Evolutionary conservation across 75 land plant genomes (phyloP).

Genomic region (Pinus tabuliformis): DNA sequence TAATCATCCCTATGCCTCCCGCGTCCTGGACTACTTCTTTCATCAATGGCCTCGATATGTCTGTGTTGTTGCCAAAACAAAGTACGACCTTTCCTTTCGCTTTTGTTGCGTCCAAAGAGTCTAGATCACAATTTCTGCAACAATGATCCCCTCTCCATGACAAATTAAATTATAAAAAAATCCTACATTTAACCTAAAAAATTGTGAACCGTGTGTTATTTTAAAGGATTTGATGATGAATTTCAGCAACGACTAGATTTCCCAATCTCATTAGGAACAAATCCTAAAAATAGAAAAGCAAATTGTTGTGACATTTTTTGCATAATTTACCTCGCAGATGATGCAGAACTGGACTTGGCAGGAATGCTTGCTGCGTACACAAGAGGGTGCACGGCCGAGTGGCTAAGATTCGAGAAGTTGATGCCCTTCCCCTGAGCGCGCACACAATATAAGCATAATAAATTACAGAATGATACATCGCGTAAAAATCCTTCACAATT

Average conservation of each 20-base stretch:
- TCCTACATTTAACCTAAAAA: too few relatives aligned
- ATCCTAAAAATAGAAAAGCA: not conserved
- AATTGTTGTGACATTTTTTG: too few relatives aligned
- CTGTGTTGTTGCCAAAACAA: constrained; percentile 27
- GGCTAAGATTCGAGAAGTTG: constrained; percentile 32
- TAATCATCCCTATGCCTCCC: constrained; percentile 59
- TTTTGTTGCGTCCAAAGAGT: constrained; percentile 34
- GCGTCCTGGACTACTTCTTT: constrained; percentile 20
- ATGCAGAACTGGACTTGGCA: not conserved
- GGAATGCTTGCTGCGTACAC: constrained; percentile 25
- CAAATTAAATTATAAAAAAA: too few relatives aligned
- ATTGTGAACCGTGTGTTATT: too few relatives aligned
- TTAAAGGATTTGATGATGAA: not conserved
- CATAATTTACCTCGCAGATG: constrained; percentile 32
- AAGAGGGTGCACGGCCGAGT: constrained; percentile 31
- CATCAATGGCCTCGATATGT: constrained; percentile 6
- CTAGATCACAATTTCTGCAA: constrained; percentile 45
- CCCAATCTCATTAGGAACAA: not conserved
- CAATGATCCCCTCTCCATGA: too few relatives aligned
- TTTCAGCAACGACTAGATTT: not conserved
- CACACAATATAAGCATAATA: not conserved
- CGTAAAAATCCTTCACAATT: not conserved
- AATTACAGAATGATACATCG: too few relatives aligned
- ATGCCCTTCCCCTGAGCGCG: constrained; percentile 5
- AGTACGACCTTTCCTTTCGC: constrained; percentile 69